These are phyloP conservation scores for Venustampulla echinocandica DNA, from an alignment of 495 filamentous ascomycete species.

Conservation along the genomic window DNA sequence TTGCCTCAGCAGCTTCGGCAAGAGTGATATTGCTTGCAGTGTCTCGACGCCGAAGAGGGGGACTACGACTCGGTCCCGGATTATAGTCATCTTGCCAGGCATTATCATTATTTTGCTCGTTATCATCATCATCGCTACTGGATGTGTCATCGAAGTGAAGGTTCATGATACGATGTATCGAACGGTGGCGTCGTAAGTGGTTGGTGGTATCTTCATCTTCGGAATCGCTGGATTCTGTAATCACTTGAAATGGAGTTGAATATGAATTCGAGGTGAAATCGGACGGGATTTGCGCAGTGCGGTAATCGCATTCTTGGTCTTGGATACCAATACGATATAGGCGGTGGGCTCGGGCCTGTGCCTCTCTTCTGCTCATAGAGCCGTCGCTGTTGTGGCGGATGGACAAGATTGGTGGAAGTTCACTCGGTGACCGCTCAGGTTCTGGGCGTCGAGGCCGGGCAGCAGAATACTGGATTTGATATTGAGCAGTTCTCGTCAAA, in stretches of 20 bases:
- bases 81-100: constrained; percentile 24
- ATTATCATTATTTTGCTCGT: constrained; percentile 1
- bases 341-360: constrained; percentile 32
- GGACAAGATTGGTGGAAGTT: constrained; percentile 32
- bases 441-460: constrained; percentile 13
- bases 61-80: constrained; percentile 4
- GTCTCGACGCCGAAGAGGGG: constrained; percentile 20
- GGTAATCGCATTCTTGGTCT: constrained; percentile 42
- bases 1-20: constrained; percentile 41
- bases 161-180: constrained; percentile 9
- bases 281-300: constrained; percentile 41
- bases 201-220: constrained; percentile 32
- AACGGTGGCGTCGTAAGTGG: constrained; percentile 26
- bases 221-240: constrained; percentile 45
- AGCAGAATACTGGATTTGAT: constrained; percentile 60
- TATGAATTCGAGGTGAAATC: constrained; percentile 36
- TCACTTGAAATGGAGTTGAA: constrained; percentile 36
- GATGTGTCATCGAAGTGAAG: constrained; percentile 42
- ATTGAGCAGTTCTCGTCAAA: constrained; percentile 60
- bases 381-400: constrained; percentile 38
- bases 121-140: constrained; percentile 34
- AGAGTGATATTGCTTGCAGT: constrained; percentile 34
- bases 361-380: constrained; percentile 29
- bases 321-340: constrained; percentile 37
- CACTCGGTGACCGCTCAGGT: constrained; percentile 14